These are phyloP conservation scores for Ceratocystiopsis sp. DNA, from an alignment of 2,329 filamentous ascomycete genomes.

Conservation along the genomic window DNA sequence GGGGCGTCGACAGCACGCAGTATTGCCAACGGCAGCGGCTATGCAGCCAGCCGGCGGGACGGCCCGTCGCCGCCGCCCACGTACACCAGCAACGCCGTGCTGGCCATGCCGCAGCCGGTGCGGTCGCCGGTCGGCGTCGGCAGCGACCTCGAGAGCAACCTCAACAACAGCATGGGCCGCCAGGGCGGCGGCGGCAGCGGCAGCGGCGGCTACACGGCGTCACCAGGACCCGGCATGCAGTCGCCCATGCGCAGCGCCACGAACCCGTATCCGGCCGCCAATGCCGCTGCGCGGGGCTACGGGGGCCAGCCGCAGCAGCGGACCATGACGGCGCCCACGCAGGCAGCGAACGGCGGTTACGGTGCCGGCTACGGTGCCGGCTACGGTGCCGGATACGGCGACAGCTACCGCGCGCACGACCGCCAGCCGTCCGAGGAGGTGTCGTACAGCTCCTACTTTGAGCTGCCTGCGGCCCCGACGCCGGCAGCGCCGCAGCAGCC, in stretches of 20 bases:
- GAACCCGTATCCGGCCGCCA: slow-evolving; percentile 7
- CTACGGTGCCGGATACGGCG: no score
- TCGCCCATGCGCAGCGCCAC: slow-evolving; percentile 15
- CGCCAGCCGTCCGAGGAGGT: slow-evolving; percentile 7
- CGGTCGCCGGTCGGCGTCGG: slow-evolving; percentile 11
- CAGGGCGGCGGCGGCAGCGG: background rate
- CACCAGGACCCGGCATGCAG: slow-evolving; percentile 2
- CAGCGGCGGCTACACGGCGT: background rate
- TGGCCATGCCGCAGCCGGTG: slow-evolving; percentile 12
- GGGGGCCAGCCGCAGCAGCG: slow-evolving; percentile 13
- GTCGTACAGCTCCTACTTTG: slow-evolving; percentile 9
- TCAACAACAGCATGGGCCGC: background rate
- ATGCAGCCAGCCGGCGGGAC: slow-evolving; percentile 9
- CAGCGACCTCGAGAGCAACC: slow-evolving; percentile 2
- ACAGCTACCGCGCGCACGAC: background rate
- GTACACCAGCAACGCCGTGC: slow-evolving; percentile 12
- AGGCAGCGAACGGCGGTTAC: background rate
- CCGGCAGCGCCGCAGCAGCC: background rate
- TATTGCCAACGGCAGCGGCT: slow-evolving; percentile 8
- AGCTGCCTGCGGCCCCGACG: background rate
- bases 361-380: slow-evolving; percentile 2
- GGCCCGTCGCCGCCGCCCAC: slow-evolving; percentile 3
- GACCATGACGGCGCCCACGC: slow-evolving; percentile 18
- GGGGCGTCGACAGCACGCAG: background rate
- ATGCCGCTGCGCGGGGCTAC: background rate